Percentiles rank a stretch among this genome's conserved stretches.
These are phyloP conservation scores for Fomitiporia mediterranea DNA, from an alignment of 1,284 basidiomycete species.

Conservation along the genomic window DNA sequence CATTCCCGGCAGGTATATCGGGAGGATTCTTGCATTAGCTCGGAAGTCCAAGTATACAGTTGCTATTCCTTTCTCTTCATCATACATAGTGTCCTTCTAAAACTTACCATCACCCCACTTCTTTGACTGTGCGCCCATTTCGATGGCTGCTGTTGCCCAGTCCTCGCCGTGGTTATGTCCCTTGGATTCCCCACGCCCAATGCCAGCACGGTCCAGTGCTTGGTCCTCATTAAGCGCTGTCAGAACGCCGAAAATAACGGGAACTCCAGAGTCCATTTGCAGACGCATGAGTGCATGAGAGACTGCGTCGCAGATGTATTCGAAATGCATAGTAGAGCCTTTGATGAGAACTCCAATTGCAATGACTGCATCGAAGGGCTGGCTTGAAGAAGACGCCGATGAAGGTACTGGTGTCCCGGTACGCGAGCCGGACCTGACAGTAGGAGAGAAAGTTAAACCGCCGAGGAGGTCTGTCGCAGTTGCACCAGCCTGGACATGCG, in stretches of 20 bases:
- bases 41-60: neutral
- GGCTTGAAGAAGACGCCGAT: constrained; percentile 40
- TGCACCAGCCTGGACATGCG: constrained; percentile 71
- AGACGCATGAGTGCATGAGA: constrained; percentile 92
- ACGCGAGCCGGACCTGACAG: constrained; percentile 41
- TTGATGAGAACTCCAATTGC: constrained; percentile 98
- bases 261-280: constrained; percentile 89
- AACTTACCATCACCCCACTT: constrained; percentile 79
- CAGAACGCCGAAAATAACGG: constrained; percentile 95
- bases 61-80: constrained; percentile 2
- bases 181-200: constrained; percentile 59
- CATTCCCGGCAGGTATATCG: too few species aligned
- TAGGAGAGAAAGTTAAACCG: constrained; percentile 47
- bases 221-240: constrained; percentile 94
- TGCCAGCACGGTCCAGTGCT: constrained; percentile 87
- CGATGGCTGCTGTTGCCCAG: constrained; percentile 93
- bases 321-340: constrained; percentile 95
- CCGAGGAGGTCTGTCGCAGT: constrained; percentile 78
- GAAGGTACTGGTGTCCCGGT: constrained; percentile 42
- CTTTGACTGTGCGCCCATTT: constrained; percentile 74
- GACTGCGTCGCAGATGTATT: constrained; percentile 95
- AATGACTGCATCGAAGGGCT: constrained; percentile 91
- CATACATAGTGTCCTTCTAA: constrained; percentile 22
- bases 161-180: constrained; percentile 96
- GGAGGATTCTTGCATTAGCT: neutral